phyloP scores from a whole-genome alignment of 805 yeast species.

The Kodamaea hsintzibuensis region DNA sequence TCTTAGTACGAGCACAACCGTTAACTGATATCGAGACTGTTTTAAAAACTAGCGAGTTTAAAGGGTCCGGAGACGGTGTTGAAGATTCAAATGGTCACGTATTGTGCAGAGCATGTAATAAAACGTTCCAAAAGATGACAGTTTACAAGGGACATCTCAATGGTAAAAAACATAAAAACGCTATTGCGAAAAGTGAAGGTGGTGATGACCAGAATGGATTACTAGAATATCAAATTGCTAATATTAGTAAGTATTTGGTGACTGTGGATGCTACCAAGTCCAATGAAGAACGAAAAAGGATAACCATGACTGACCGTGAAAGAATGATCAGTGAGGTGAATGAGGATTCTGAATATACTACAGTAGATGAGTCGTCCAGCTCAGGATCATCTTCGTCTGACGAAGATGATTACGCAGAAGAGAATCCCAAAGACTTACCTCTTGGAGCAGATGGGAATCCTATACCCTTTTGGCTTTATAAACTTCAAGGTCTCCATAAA shows the following conservation, averaged over 20 bases:
- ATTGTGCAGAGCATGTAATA: conserved; percentile 66
- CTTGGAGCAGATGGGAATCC: conserved; percentile 89
- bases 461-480: conserved; percentile 91
- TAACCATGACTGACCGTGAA: conserved; percentile 67
- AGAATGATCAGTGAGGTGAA: conserved; percentile 43
- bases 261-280: conserved; percentile 49
- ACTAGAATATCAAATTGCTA: conserved; percentile 4
- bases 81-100: conserved; percentile 28
- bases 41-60: conserved; percentile 1
- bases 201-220: neutral
- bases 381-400: conserved; percentile 17
- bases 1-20: conserved; percentile 49
- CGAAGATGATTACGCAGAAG: conserved; percentile 26
- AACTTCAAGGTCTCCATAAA: conserved; percentile 79
- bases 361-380: conserved; percentile 25
- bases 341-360: conserved; percentile 43
- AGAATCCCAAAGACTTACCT: conserved; percentile 62
- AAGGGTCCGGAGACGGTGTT: neutral
- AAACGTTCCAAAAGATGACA: conserved; percentile 58
- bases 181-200: conserved; percentile 20
- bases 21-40: conserved; percentile 33
- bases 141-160: conserved; percentile 68
- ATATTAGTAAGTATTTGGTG: conserved; percentile 3
- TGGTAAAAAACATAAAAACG: conserved; percentile 76
- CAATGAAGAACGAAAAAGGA: conserved; percentile 63